Percentiles rank a stretch among this genome's conserved stretches.
These are phyloP conservation scores for Tinospora cordifolia DNA, from an alignment of 164 flowering plant species.

Conservation along the genomic window DNA sequence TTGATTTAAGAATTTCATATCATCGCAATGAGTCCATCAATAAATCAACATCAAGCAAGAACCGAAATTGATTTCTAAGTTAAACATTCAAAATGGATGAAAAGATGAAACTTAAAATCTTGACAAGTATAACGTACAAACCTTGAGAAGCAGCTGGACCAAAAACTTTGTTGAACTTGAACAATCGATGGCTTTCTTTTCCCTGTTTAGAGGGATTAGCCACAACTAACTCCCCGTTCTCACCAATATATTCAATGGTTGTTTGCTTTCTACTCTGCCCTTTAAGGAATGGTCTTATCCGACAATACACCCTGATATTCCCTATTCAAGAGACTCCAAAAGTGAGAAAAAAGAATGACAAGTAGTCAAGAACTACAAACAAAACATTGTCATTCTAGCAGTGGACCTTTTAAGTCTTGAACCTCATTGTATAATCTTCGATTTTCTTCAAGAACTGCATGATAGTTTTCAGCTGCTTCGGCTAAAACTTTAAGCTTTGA, in stretches of 20 bases:
- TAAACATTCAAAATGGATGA: background rate
- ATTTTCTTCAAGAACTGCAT: conserved; percentile 74
- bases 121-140: conserved; percentile 14
- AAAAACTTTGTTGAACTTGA: conserved; percentile 87
- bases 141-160: conserved; percentile 81
- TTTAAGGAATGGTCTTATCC: conserved; percentile 82
- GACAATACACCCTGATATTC: conserved; percentile 89
- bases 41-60: background rate
- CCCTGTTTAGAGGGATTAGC: conserved; percentile 75
- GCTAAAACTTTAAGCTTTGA: conserved; percentile 56
- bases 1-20: too few relatives aligned
- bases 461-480: conserved; percentile 79
- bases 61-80: background rate
- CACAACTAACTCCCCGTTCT: conserved; percentile 79
- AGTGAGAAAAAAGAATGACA: conserved; percentile 6
- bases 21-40: too few relatives aligned
- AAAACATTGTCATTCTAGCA: background rate
- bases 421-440: conserved; percentile 86
- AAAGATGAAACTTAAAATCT: background rate
- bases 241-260: conserved; percentile 73
- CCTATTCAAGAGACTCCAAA: conserved; percentile 34
- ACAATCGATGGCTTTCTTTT: conserved; percentile 63
- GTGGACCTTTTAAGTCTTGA: conserved; percentile 90
- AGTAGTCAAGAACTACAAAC: background rate
- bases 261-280: conserved; percentile 71